Percentiles rank a stretch among this genome's conserved stretches.
phyloP scores from a whole-genome alignment of 345 rosid genomes.

The Camelina hispida region DNA sequence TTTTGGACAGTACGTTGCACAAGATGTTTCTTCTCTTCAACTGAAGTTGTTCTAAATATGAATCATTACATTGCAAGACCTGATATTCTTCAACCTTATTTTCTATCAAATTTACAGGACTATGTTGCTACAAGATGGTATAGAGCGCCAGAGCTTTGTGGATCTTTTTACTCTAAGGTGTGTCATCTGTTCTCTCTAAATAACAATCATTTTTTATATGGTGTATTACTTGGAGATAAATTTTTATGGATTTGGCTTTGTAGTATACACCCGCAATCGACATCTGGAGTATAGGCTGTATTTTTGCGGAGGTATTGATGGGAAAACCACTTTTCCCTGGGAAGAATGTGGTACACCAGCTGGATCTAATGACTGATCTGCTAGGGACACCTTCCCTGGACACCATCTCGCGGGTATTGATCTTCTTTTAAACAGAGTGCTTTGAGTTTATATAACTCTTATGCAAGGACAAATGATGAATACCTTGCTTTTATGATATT shows the following conservation, averaged over 20 bases:
- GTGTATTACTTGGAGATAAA: background rate
- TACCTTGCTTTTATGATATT: constrained; percentile 14
- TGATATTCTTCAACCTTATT: constrained; percentile 25
- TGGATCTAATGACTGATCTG: constrained; percentile 94
- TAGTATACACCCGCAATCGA: constrained; percentile 99
- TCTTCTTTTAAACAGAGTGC: constrained; percentile 17
- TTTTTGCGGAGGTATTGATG: constrained; percentile 87
- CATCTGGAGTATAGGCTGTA: constrained; percentile 98
- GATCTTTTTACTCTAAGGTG: constrained; percentile 97
- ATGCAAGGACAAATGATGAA: background rate
- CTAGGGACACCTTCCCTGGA: constrained; percentile 94
- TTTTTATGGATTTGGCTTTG: constrained; percentile 38
- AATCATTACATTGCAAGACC: constrained; percentile 4
- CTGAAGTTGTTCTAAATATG: constrained; percentile 10
- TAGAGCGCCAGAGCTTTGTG: constrained; percentile 98
- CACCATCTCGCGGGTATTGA: constrained; percentile 78
- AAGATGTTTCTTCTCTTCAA: constrained; percentile 17
- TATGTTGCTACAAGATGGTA: constrained; percentile 99
- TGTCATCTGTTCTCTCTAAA: constrained; percentile 28
- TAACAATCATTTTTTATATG: background rate
- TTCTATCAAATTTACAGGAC: constrained; percentile 56
- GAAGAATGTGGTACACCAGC: constrained; percentile 95
- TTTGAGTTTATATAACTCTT: constrained; percentile 14
- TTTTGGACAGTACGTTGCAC: constrained; percentile 84
- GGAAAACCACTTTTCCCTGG: constrained; percentile 96